phyloP scores from a whole-genome alignment of 2,329 filamentous ascomycete genomes.

The Biscogniauxia mediterranea region DNA sequence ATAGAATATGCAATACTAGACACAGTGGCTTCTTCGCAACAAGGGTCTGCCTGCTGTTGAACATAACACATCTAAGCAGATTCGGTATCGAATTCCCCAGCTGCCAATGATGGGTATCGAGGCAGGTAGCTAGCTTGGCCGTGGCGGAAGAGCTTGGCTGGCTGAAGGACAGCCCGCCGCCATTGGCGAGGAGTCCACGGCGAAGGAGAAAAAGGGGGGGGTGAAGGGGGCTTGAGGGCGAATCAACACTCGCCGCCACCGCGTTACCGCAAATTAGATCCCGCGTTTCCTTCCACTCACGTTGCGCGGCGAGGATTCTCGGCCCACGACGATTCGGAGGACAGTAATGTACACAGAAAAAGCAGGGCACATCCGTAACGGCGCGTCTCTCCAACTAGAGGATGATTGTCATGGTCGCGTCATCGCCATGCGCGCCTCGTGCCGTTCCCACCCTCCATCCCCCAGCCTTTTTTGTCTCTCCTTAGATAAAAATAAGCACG shows the following conservation, averaged over 20 bases:
- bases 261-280: not conserved
- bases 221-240: slow-evolving; percentile 3
- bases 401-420: not conserved
- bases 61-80: slow-evolving; percentile 4
- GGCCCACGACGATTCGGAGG: no score
- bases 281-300: not conserved
- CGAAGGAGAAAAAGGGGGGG: not conserved
- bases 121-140: slow-evolving; percentile 2
- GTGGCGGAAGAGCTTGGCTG: slow-evolving; percentile 9
- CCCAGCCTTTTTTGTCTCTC: no score
- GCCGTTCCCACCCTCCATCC: no score
- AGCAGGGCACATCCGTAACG: no score
- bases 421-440: not conserved
- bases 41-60: slow-evolving; percentile 1
- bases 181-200: slow-evolving; percentile 7
- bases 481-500: not conserved
- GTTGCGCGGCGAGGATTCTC: not conserved
- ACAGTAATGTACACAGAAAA: no score
- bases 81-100: slow-evolving; percentile 1
- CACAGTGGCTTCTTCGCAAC: not conserved
- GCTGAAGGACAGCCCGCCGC: slow-evolving; percentile 13
- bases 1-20: not conserved
- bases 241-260: slow-evolving; percentile 9
- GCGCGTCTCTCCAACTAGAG: not conserved
- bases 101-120: slow-evolving; percentile 13